Evolutionary conservation across 1,284 basidiomycete species (phyloP), one percentile per base, ranked within the genome.

Genomic region (Paramarasmius palmivorus): DNA sequence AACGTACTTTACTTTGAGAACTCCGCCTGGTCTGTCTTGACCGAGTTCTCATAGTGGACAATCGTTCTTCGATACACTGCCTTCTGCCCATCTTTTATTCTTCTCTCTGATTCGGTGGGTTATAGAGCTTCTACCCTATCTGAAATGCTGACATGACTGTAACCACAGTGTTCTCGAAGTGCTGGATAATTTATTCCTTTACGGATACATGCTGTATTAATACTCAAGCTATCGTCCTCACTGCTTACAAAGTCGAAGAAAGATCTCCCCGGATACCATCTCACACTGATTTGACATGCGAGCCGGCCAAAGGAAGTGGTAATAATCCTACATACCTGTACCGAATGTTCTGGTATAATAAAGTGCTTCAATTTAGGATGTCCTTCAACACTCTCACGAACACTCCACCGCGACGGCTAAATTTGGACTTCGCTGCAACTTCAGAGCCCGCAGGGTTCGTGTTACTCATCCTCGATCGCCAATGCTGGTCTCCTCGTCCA

Each of bases 1-100:
- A 59, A 54, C 23, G 57, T 59, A 9, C 52, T 55, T 48, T 59
- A 56, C 36, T 36, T 48, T 6, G 57, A 55, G 12, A 52, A 54
- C 37, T 37, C 26, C 8, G 49, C 41, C 26, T 54, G 53, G 57
- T 50, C 45, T 17, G 15, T 46, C 8, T 32, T 46, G 44, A 46
- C 23, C 23, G 44, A 46, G 25, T 32, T 46, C 32, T 46, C 44
- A 15, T 6, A 23, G 8, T 46, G 17, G 26, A 42, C 29, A 32
- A n/a, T 14, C 23, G 15, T 14, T 4, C n/a, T 32, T n/a, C 25
- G 25, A 32, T 32, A 29, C n/a, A 10, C 20, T 22, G n/a, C 10
- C 39, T 22, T 40, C 4, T 22, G 22, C 17, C 17, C 3, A 17
- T 40, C 12, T 17, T 14, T 10, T 19, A 5, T 40, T 17, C 12